Evolutionary conservation across 192 early-diverging fungal genomes (phyloP), one percentile per base, ranked within the genome.

Genomic region (Rhizophagus sp.): DNA sequence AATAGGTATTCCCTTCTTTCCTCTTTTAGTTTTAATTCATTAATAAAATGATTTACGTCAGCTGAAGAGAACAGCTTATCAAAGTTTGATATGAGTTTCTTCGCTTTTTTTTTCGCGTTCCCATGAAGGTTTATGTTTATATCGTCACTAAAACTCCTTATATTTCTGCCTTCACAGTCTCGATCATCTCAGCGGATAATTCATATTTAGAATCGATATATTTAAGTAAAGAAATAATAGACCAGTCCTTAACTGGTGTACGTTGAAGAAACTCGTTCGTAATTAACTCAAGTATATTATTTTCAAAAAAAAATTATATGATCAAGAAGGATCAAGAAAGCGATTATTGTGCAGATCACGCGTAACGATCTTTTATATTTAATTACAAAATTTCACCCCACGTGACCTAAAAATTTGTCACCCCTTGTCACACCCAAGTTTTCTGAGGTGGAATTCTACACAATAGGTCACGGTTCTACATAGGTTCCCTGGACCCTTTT

Each of bases 81-180:
- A 80, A 66, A 74, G 62, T 17, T 80, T 74, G 79, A 25, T 80
- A 80, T 66, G 50, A 80, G 0, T 74, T 73, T 80, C 41, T 25
- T 66, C 50, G 79, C 79, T 74, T 66, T 80, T 39, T 80, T 80
- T 66, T 72, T 74, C 36, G 79, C 69, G 64, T 80, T 65, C 36
- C 3, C 62, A 73, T 80, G 69, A 65, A 41, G 4, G 33, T 80
- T 30, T 25, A 6, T 17, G 49, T 66, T 80, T 12, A 2, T 30
- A 52, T 15, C 71, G 17, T 73, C 36, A 57, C 27, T 73, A 24
- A 65, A 80, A 44, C 71, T 73, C 71, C 63, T 33, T 73, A 64
- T 72, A 74, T 73, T 65, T 70, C 78, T 33, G 3, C 24, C 61
- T 71, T 79, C 8, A 79, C 24, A 50, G 25, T 64, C 30, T 79